Conservation (phyloP, 345 rosid genomes). For the Populus euphratica region DNA sequence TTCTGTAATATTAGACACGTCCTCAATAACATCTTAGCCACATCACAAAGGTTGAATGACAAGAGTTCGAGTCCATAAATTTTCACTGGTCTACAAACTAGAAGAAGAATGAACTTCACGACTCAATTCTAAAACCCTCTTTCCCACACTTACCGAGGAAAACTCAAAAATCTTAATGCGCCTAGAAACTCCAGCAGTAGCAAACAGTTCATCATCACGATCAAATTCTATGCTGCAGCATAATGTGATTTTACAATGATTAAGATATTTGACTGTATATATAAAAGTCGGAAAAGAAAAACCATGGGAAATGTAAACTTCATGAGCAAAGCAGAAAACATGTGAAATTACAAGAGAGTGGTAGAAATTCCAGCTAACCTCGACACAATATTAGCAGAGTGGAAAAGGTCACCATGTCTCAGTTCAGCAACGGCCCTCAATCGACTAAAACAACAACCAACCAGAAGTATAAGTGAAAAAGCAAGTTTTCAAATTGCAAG, state of each 20-base stretch:
- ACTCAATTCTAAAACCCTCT: background rate
- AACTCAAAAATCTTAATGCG: conserved; percentile 88
- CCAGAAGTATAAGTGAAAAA: background rate
- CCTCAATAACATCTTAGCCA: background rate
- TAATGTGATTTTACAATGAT: background rate
- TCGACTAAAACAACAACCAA: conserved; percentile 39
- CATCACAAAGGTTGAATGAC: background rate
- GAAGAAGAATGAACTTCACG: too few relatives aligned
- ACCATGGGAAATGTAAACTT: background rate
- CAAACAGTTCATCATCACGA: conserved; percentile 83
- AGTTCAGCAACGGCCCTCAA: conserved; percentile 83
- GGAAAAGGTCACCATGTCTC: conserved; percentile 85
- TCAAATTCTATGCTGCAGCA: conserved; percentile 87
- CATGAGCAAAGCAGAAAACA: background rate
- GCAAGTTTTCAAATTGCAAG: background rate
- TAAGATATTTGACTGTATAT: background rate
- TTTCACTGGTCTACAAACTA: background rate
- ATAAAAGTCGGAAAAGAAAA: background rate
- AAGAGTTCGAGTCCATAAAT: background rate
- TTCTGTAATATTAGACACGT: too few relatives aligned
- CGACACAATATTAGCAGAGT: conserved; percentile 87
- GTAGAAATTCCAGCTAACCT: conserved; percentile 39
- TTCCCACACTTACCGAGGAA: conserved; percentile 55
- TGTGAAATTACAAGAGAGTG: background rate
- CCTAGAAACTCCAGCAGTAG: conserved; percentile 92